Conservation (phyloP, 148 eudicot genomes). For the Amaranthus palmeri region DNA sequence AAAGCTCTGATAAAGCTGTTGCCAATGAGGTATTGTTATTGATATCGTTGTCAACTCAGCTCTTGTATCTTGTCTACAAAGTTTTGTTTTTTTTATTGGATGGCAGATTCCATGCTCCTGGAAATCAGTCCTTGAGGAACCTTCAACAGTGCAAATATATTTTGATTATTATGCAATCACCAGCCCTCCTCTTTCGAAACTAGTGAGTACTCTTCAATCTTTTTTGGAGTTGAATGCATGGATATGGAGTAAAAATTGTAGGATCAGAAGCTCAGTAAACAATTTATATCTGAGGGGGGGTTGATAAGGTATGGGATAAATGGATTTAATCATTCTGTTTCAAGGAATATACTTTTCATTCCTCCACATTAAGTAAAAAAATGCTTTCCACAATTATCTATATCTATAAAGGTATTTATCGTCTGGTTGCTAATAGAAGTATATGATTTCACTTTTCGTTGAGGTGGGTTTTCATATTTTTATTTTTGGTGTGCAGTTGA, state of each 20-base stretch:
- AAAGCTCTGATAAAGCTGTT: slow-evolving; percentile 80
- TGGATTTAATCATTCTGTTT: too few relatives aligned
- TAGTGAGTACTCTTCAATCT: slow-evolving; percentile 45
- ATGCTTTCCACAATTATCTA: not conserved
- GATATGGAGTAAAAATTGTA: not conserved
- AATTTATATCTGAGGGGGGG: too few relatives aligned
- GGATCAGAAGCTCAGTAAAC: not conserved
- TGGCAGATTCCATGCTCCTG: slow-evolving; percentile 69
- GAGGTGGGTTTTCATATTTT: not conserved
- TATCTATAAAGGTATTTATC: not conserved
- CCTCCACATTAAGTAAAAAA: too few relatives aligned
- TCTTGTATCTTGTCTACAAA: slow-evolving; percentile 5
- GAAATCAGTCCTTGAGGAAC: slow-evolving; percentile 73
- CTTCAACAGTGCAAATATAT: slow-evolving; percentile 70
- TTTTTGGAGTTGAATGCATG: not conserved
- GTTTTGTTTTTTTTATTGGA: slow-evolving; percentile 13
- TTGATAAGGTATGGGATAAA: too few relatives aligned
- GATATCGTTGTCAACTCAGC: not conserved
- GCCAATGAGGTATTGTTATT: slow-evolving; percentile 58
- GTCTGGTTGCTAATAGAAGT: not conserved
- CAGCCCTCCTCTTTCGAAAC: slow-evolving; percentile 69
- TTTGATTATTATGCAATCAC: slow-evolving; percentile 84
- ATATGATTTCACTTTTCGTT: slow-evolving; percentile 1
- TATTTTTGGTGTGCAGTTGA: slow-evolving; percentile 1
- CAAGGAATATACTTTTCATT: too few relatives aligned